Evolutionary conservation across 1,284 basidiomycete species (phyloP).

Genomic region (Filobasidium uniguttulatum): DNA sequence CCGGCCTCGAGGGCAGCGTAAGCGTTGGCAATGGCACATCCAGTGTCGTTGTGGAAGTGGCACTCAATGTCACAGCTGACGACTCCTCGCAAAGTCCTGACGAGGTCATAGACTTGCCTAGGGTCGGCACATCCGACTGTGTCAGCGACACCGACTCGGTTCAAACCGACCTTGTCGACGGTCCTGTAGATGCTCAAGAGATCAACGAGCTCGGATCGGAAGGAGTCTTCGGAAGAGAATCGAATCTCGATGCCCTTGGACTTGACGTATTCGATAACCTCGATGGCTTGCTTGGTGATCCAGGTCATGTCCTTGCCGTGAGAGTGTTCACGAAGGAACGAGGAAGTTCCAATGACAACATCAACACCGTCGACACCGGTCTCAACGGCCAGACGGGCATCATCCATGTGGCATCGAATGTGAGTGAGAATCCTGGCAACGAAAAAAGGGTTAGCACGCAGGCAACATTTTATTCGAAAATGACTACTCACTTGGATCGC

Average conservation of each 20-base stretch:
- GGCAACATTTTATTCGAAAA: not conserved
- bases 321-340: conserved; percentile 97
- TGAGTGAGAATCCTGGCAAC: conserved; percentile 85
- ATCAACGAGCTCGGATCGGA: conserved; percentile 99
- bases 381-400: conserved; percentile 95
- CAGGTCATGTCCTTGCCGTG: conserved; percentile 99
- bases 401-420: conserved; percentile 99
- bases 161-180: conserved; percentile 98
- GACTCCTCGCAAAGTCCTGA: conserved; percentile 88
- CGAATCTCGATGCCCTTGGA: conserved; percentile 99
- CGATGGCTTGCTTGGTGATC: conserved; percentile 93
- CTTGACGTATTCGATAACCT: conserved; percentile 99
- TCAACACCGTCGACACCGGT: conserved; percentile 99
- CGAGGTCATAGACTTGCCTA: conserved; percentile 95
- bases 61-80: conserved; percentile 95
- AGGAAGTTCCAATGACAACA: conserved; percentile 97
- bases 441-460: not conserved
- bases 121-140: conserved; percentile 99
- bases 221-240: conserved; percentile 99
- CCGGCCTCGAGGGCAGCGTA: conserved; percentile 98
- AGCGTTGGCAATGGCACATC: conserved; percentile 88
- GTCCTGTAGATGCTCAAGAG: conserved; percentile 97
- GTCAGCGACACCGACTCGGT: conserved; percentile 97
- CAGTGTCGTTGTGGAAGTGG: conserved; percentile 97
- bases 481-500: conserved; percentile 35